Conservation (phyloP, 2,329 filamentous ascomycete species). For the Apiospora hydei region DNA sequence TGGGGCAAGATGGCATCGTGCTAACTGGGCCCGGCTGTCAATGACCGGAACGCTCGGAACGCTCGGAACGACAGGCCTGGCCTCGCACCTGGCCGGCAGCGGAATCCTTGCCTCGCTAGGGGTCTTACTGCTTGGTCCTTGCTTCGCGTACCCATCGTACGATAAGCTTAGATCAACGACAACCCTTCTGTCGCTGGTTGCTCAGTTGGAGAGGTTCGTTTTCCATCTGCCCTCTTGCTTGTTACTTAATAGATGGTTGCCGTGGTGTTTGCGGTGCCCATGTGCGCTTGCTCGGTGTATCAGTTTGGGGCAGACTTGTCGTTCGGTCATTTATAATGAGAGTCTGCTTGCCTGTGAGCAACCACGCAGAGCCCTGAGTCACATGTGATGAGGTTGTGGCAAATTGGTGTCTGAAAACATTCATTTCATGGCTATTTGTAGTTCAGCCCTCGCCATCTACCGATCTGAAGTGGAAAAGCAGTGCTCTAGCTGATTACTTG, state of each 20-base stretch:
- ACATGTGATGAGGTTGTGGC: background rate
- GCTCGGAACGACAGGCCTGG: background rate
- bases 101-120: background rate
- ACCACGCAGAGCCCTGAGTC: background rate
- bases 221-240: too few species aligned
- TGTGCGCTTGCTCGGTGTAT: background rate
- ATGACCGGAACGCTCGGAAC: background rate
- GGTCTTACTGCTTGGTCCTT: background rate
- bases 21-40: background rate
- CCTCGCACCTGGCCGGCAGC: background rate
- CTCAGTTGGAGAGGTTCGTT: background rate
- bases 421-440: background rate
- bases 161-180: background rate
- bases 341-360: background rate
- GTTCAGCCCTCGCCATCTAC: background rate
- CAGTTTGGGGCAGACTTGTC: background rate
- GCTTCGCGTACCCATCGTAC: background rate
- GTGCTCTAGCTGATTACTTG: too few species aligned
- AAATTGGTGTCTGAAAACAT: background rate
- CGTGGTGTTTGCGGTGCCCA: background rate
- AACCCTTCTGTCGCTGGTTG: background rate
- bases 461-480: too few species aligned
- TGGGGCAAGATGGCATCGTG: background rate
- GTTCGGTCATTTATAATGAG: too few species aligned
- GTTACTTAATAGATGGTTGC: too few species aligned